phyloP scores from a whole-genome alignment of 345 rosid genomes.

The Cardamine occulta region DNA sequence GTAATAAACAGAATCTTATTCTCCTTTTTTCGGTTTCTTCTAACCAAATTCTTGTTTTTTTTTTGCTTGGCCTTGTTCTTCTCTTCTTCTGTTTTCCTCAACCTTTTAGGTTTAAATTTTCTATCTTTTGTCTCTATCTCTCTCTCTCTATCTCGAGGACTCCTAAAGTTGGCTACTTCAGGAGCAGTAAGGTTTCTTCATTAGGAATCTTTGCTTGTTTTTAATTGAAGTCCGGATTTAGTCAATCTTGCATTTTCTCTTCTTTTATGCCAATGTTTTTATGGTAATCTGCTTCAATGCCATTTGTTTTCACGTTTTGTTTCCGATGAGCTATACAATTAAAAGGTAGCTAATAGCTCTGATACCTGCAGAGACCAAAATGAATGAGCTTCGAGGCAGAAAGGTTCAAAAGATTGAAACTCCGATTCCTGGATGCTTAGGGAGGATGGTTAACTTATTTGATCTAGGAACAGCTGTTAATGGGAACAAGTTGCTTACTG shows the following conservation, averaged over 20 bases:
- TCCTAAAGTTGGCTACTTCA: background rate
- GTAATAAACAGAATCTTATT: slow-evolving; percentile 40
- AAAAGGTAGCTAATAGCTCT: slow-evolving; percentile 6
- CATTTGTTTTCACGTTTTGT: slow-evolving; percentile 17
- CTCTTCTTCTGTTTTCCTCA: slow-evolving; percentile 20
- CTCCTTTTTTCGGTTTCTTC: background rate
- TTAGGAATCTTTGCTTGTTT: slow-evolving; percentile 8
- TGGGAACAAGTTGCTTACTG: slow-evolving; percentile 53
- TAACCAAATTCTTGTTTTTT: slow-evolving; percentile 19
- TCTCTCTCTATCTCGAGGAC: background rate
- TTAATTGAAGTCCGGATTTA: slow-evolving; percentile 17
- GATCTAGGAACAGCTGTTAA: slow-evolving; percentile 61
- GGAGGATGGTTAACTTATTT: slow-evolving; percentile 64
- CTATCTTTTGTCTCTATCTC: background rate
- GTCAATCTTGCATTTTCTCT: background rate
- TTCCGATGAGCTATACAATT: too few species aligned
- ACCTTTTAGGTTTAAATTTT: background rate
- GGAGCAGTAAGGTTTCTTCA: background rate
- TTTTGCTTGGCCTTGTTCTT: slow-evolving; percentile 33
- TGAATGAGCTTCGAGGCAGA: slow-evolving; percentile 59
- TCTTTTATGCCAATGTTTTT: background rate
- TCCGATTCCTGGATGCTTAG: slow-evolving; percentile 67
- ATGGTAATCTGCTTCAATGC: slow-evolving; percentile 8
- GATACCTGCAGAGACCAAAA: slow-evolving; percentile 55
- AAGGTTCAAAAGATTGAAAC: slow-evolving; percentile 59